phyloP scores from a whole-genome alignment of 1,139 yeast species.

The Saccharomyces pastorianus region DNA sequence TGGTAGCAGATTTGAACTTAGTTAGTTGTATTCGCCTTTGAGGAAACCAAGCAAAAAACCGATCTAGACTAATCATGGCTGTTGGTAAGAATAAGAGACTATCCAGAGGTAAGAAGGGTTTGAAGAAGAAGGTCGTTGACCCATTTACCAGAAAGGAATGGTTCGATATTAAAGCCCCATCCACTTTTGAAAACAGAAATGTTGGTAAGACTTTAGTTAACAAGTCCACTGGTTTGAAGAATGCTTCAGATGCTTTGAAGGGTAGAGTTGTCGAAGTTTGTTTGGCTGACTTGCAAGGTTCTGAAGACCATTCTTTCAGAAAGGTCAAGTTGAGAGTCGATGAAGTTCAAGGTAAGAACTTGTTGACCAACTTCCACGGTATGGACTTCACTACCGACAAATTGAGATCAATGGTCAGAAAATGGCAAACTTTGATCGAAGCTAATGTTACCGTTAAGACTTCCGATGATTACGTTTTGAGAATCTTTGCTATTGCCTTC shows the following conservation, averaged over 20 bases:
- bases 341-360: constrained; percentile 88
- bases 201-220: constrained; percentile 92
- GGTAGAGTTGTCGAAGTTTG: constrained; percentile 86
- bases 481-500: constrained; percentile 87
- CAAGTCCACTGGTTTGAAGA: constrained; percentile 89
- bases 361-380: constrained; percentile 93
- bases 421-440: constrained; percentile 90
- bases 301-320: constrained; percentile 89
- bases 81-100: constrained; percentile 96
- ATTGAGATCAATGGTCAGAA: constrained; percentile 83
- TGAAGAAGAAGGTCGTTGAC: constrained; percentile 92
- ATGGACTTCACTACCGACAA: constrained; percentile 86
- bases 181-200: constrained; percentile 87
- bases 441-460: constrained; percentile 89
- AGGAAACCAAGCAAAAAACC: constrained; percentile 7
- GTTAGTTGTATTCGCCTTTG: neutral
- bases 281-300: constrained; percentile 84
- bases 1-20: neutral
- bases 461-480: constrained; percentile 80
- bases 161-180: constrained; percentile 92
- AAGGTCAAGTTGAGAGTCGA: constrained; percentile 84
- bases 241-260: constrained; percentile 85
- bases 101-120: constrained; percentile 92
- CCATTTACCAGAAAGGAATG: constrained; percentile 94
- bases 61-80: constrained; percentile 52